phyloP scores from a whole-genome alignment of 2,329 filamentous ascomycete species.

The Drechslerella coelobrocha region DNA sequence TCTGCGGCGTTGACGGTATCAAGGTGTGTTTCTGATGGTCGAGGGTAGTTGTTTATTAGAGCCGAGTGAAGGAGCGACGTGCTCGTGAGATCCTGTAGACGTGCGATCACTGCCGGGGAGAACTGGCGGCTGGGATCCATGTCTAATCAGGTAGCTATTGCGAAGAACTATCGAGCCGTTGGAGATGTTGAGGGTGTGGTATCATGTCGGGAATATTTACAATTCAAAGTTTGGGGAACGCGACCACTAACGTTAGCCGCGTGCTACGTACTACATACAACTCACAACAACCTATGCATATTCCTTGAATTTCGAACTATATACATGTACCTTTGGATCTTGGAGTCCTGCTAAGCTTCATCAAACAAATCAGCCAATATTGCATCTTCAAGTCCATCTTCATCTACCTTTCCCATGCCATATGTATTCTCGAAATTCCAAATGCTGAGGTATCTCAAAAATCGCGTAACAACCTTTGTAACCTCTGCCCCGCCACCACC shows the following conservation, averaged over 20 bases:
- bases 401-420: conserved; percentile 75
- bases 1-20: conserved; percentile 42
- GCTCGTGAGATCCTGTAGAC: conserved; percentile 30
- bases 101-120: conserved; percentile 28
- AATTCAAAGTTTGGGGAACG: too few relatives aligned
- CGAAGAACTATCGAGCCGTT: background rate
- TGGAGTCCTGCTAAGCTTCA: too few relatives aligned
- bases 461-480: conserved; percentile 79
- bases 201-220: too few relatives aligned
- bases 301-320: conserved; percentile 53
- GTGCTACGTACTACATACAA: background rate
- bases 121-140: conserved; percentile 27
- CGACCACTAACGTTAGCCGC: too few relatives aligned
- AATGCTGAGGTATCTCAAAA: conserved; percentile 91
- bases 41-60: conserved; percentile 34
- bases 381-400: conserved; percentile 68
- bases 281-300: conserved; percentile 48
- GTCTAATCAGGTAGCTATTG: background rate
- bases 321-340: too few relatives aligned
- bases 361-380: conserved; percentile 80
- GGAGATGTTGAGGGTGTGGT: background rate
- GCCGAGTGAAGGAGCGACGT: conserved; percentile 25
- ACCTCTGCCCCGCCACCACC: conserved; percentile 68
- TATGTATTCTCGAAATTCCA: conserved; percentile 93
- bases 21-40: conserved; percentile 23